phyloP scores from a whole-genome alignment of 768 basidiomycete species.

The Boletus speciosus region DNA sequence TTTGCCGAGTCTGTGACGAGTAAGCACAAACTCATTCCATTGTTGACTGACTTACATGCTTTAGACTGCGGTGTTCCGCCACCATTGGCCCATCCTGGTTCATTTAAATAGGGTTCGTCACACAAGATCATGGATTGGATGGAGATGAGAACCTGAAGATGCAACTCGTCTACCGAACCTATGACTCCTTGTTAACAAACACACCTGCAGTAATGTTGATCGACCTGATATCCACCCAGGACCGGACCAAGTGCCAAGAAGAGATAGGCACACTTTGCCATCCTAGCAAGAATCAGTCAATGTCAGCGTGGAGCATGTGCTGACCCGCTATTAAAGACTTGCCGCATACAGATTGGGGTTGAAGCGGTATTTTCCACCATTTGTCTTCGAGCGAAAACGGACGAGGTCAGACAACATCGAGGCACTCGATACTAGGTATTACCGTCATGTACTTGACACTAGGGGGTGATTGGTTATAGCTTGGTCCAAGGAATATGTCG shows the following conservation, averaged over 20 bases:
- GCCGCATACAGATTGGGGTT: slow-evolving; percentile 95
- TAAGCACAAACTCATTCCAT: slow-evolving; percentile 7
- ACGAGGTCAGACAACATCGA: slow-evolving; percentile 8
- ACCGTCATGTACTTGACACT: slow-evolving; percentile 66
- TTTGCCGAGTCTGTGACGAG: slow-evolving; percentile 74
- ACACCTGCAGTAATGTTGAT: slow-evolving; percentile 82
- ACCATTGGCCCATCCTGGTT: slow-evolving; percentile 80
- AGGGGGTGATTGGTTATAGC: slow-evolving; percentile 86
- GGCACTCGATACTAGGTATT: slow-evolving; percentile 2
- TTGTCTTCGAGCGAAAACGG: slow-evolving; percentile 48
- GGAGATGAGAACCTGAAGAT: slow-evolving; percentile 70
- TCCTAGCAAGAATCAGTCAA: slow-evolving; percentile 47
- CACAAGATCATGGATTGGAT: slow-evolving; percentile 97
- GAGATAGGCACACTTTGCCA: slow-evolving; percentile 90
- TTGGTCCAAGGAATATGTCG: slow-evolving; percentile 89
- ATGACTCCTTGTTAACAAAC: slow-evolving; percentile 9
- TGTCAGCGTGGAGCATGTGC: background rate
- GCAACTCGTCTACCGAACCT: background rate
- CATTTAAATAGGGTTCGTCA: slow-evolving; percentile 89
- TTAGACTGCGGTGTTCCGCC: slow-evolving; percentile 72
- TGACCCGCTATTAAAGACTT: slow-evolving; percentile 21
- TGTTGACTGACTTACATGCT: slow-evolving; percentile 53
- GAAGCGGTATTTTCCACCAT: slow-evolving; percentile 85
- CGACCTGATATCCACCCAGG: slow-evolving; percentile 92
- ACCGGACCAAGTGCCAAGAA: slow-evolving; percentile 90